phyloP scores from a whole-genome alignment of 2,329 filamentous ascomycete genomes.

The Colletotrichum liriopes region DNA sequence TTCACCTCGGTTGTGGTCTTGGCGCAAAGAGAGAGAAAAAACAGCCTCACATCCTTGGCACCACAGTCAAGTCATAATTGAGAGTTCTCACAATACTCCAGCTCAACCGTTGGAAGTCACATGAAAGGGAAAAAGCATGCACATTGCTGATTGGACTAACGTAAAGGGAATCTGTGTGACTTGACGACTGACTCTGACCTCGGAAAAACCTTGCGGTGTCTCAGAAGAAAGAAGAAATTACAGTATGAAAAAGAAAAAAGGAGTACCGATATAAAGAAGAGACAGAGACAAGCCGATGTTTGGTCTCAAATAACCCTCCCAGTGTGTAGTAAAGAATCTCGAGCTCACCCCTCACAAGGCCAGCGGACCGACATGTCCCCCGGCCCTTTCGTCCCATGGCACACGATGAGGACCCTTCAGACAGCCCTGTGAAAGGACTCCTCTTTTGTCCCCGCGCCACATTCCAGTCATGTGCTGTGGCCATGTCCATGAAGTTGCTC shows the following conservation, averaged over 20 bases:
- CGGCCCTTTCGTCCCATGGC: slow-evolving; percentile 25
- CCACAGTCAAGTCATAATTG: background rate
- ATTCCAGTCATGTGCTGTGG: slow-evolving; percentile 23
- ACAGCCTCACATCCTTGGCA: slow-evolving; percentile 6
- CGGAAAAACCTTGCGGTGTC: slow-evolving; percentile 42
- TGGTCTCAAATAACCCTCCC: slow-evolving; percentile 43
- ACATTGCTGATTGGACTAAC: slow-evolving; percentile 31
- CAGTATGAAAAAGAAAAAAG: slow-evolving; percentile 35
- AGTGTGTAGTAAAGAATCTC: slow-evolving; percentile 42
- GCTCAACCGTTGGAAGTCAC: slow-evolving; percentile 34
- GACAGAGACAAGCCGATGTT: slow-evolving; percentile 42
- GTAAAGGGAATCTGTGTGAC: slow-evolving; percentile 43
- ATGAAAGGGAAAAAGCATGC: slow-evolving; percentile 15
- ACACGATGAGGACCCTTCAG: slow-evolving; percentile 4
- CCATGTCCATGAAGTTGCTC: slow-evolving; percentile 38
- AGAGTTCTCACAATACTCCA: background rate
- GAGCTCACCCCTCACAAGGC: slow-evolving; percentile 42
- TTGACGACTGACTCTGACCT: slow-evolving; percentile 43
- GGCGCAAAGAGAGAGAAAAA: background rate
- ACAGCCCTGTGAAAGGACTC: slow-evolving; percentile 19
- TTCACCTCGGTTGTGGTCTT: background rate
- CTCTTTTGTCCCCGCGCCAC: slow-evolving; percentile 16
- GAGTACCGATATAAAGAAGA: slow-evolving; percentile 44
- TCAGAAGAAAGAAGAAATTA: slow-evolving; percentile 45
- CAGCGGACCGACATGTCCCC: slow-evolving; percentile 25